Percentiles rank a stretch among this genome's conserved stretches.
Conservation (phyloP, 768 basidiomycete species). For the Cystofilobasidium capitatum region DNA sequence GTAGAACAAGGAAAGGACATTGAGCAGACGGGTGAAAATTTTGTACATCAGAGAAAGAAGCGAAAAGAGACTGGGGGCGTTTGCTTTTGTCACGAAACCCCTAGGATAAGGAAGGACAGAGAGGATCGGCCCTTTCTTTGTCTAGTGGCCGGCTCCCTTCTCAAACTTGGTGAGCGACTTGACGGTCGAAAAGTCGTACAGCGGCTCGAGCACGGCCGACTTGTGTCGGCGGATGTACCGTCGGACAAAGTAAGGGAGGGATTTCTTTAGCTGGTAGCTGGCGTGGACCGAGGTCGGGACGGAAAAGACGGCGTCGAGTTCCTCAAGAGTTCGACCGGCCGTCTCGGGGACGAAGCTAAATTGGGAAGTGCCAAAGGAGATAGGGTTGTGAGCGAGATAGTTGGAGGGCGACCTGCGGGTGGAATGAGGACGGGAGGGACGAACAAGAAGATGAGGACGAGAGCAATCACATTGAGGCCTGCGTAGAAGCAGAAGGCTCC, state of each 20-base stretch:
- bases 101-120: no score
- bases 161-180: constrained; percentile 19
- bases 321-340: constrained; percentile 36
- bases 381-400: constrained; percentile 29
- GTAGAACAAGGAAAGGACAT: no score
- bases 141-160: constrained; percentile 17
- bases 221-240: constrained; percentile 24
- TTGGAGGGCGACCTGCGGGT: constrained; percentile 36
- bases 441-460: constrained; percentile 35
- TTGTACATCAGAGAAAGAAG: no score
- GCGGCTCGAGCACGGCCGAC: constrained; percentile 36
- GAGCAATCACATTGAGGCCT: constrained; percentile 33
- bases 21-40: no score
- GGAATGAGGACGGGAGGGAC: constrained; percentile 35
- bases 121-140: no score
- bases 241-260: constrained; percentile 28
- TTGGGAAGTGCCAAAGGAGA: constrained; percentile 18
- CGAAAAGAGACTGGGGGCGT: no score
- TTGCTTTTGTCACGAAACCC: no score
- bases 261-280: constrained; percentile 29
- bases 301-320: constrained; percentile 36
- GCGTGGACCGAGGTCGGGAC: constrained; percentile 33
- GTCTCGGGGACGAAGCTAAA: constrained; percentile 29
- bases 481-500: constrained; percentile 53
- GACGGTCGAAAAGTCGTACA: constrained; percentile 47